These are phyloP conservation scores for Skeletonema tropicum DNA, from an alignment of 108 stramenopile species.

Conservation along the genomic window DNA sequence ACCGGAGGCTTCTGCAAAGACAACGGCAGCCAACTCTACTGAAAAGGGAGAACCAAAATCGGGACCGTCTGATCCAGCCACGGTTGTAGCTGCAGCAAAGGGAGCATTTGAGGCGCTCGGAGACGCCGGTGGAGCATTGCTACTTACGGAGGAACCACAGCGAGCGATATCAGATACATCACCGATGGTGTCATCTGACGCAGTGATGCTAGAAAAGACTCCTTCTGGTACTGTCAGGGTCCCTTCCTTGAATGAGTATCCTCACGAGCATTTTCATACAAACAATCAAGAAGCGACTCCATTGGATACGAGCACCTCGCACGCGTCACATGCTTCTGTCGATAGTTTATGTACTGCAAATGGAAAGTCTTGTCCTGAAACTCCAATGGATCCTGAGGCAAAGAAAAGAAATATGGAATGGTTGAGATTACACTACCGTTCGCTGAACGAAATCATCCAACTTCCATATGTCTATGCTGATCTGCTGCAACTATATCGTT, in stretches of 20 bases:
- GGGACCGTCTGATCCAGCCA: constrained; percentile 77
- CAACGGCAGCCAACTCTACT: constrained; percentile 12
- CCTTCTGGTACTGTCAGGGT: constrained; percentile 60
- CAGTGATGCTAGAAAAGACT: constrained; percentile 76
- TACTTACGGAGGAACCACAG: constrained; percentile 60
- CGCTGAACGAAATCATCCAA: constrained; percentile 64
- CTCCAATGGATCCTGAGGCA: constrained; percentile 51
- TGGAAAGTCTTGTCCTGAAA: constrained; percentile 39
- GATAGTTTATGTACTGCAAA: constrained; percentile 51
- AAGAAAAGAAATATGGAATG: constrained; percentile 68
- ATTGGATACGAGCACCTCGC: constrained; percentile 18
- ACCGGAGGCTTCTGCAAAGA: constrained; percentile 8
- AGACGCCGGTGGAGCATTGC: constrained; percentile 57
- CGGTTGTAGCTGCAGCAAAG: constrained; percentile 79
- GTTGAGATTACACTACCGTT: constrained; percentile 69
- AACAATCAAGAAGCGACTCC: constrained; percentile 1
- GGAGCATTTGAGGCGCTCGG: constrained; percentile 74
- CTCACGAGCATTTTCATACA: constrained; percentile 25
- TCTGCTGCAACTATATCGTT: constrained; percentile 75
- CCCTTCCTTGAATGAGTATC: constrained; percentile 34
- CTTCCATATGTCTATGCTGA: constrained; percentile 78
- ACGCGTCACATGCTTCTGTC: constrained; percentile 11
- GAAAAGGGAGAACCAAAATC: constrained; percentile 22
- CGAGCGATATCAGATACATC: constrained; percentile 56
- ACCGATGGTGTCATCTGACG: constrained; percentile 66